These are phyloP conservation scores for Leccinum ponderosum DNA, from an alignment of 1,284 basidiomycete species.

Conservation along the genomic window DNA sequence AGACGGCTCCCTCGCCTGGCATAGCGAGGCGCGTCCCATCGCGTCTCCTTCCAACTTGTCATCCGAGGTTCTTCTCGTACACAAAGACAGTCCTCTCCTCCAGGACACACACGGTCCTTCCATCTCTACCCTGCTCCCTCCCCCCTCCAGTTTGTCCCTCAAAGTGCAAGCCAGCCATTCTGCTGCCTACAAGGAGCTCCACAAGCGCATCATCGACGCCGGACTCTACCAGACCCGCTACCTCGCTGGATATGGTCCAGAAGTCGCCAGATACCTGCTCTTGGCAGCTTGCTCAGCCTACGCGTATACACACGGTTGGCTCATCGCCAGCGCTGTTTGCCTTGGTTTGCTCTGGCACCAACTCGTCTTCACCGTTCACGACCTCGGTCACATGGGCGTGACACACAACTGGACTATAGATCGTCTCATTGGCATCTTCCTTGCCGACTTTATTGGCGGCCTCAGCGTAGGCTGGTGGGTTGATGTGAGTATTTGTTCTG, in stretches of 20 bases:
- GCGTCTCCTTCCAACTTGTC: constrained; percentile 42
- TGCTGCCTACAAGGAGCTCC: constrained; percentile 79
- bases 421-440: constrained; percentile 77
- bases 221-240: constrained; percentile 88
- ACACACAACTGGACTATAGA: constrained; percentile 88
- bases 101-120: constrained; percentile 42
- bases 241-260: constrained; percentile 88
- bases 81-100: constrained; percentile 34
- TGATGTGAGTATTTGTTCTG: constrained; percentile 62
- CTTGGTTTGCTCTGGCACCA: constrained; percentile 96
- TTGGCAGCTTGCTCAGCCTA: constrained; percentile 62
- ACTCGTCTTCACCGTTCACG: constrained; percentile 90
- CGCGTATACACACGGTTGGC: constrained; percentile 67
- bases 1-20: constrained; percentile 54
- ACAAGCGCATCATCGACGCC: constrained; percentile 72
- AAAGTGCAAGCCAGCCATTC: constrained; percentile 72
- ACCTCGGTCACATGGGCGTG: constrained; percentile 93
- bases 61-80: constrained; percentile 65
- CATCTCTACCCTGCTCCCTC: constrained; percentile 50
- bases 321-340: constrained; percentile 71
- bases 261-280: constrained; percentile 75
- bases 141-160: constrained; percentile 55
- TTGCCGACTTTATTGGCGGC: constrained; percentile 89
- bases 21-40: constrained; percentile 57
- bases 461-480: constrained; percentile 99